Conservation (phyloP, 208 protist species). For the Wallacemonas sp. region DNA sequence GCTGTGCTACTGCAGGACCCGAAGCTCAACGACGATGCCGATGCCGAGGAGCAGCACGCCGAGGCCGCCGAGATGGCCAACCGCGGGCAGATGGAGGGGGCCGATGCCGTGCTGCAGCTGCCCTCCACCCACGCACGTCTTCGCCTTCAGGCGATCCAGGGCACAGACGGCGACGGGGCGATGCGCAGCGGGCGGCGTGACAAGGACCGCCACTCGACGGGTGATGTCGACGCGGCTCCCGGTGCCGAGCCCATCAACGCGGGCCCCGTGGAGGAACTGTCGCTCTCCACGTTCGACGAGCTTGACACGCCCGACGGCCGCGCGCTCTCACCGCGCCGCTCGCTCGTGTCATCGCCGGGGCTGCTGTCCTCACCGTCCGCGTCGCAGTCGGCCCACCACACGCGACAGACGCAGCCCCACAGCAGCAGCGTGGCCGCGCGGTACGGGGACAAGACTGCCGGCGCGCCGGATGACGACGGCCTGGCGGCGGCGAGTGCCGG, state of each 20-base stretch:
- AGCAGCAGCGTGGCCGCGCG: not conserved
- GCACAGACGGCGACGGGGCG: not conserved
- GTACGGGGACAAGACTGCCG: not conserved
- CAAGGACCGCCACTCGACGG: too few relatives aligned
- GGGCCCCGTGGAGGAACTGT: not conserved
- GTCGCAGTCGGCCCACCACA: too few relatives aligned
- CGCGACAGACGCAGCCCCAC: not conserved
- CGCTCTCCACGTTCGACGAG: not conserved
- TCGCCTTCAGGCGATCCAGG: not conserved
- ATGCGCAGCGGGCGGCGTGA: too few relatives aligned
- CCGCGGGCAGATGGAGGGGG: not conserved
- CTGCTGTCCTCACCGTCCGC: not conserved
- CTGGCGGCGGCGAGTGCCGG: not conserved
- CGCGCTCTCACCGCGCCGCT: not conserved
- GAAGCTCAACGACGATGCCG: constrained; percentile 35
- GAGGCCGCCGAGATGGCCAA: constrained; percentile 7
- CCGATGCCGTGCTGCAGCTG: not conserved
- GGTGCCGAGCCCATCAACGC: not conserved
- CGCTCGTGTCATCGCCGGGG: not conserved
- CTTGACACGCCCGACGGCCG: not conserved
- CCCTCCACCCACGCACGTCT: constrained; percentile 3
- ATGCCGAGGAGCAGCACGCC: constrained; percentile 32
- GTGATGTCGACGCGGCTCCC: too few relatives aligned
- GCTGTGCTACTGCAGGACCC: constrained; percentile 46
- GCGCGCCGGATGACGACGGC: constrained; percentile 10